Evolutionary conservation across 768 basidiomycete species (phyloP), one percentile per base, ranked within the genome.

Genomic region (Amyloporia xantha): DNA sequence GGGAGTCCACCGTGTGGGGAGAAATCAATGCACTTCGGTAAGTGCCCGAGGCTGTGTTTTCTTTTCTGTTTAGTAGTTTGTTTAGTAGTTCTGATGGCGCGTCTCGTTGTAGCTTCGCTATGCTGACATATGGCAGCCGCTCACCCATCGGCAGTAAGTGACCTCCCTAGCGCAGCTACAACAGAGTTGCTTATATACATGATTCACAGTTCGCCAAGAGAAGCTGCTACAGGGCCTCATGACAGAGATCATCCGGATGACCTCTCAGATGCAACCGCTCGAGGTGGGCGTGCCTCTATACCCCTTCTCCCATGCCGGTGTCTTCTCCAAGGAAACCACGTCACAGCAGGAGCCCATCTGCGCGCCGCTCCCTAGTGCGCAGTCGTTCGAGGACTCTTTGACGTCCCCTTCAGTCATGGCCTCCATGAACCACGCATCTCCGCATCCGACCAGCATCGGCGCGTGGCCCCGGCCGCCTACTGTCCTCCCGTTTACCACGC

Each of bases 1-100:
- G 79, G 53, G 89, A 92, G 64, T 79, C 84, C 25, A 80, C 80
- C 1, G 82, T 86, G 9, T 92, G 90, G 89, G 86, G 86, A 0
- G 88, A 91, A 65, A 91, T 92, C 62, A 91, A 92, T 54, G 76
- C 86, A 1, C 68, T 91, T 41, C 75, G 88, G 88, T 86, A 57
- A 28, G 75, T 52, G 17, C 3, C 15, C 12, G 40, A 11, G 3
- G 21, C 28, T 17, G 41, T n/a, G 27, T 6, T 21, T 12, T 15
- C 24, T 21, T 21, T n/a, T n/a, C n/a, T n/a, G n/a, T n/a, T n/a
- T n/a, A n/a, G n/a, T n/a, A n/a, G n/a, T n/a, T n/a, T n/a, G n/a
- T n/a, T 45, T 1, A 25, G 24, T 26, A 27, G 36, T 15, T 6
- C 26, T 41, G 37, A 45, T n/a, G n/a, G n/a, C n/a, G n/a, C n/a